Conservation (phyloP, 225 moss, liverwort and hornwort genomes). For the Takakia lepidozioides region DNA sequence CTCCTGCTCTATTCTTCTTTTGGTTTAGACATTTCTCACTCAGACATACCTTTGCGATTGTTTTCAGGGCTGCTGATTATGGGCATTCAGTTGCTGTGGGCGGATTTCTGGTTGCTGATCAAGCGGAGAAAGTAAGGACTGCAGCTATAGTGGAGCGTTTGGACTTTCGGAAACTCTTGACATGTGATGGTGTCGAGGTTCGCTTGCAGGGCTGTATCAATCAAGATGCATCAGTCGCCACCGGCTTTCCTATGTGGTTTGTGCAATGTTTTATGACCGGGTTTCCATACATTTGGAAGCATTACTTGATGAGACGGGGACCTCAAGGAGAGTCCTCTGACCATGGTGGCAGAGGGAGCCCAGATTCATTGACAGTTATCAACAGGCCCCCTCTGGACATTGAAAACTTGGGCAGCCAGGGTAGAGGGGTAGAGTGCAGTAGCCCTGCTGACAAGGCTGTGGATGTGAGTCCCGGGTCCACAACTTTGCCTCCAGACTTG, state of each 20-base stretch:
- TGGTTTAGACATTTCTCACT: too few relatives aligned
- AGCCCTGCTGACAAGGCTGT: too few relatives aligned
- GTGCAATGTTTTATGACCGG: slow-evolving; percentile 44
- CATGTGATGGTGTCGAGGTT: slow-evolving; percentile 53
- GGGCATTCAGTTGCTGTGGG: slow-evolving; percentile 49
- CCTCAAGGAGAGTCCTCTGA: slow-evolving; percentile 27
- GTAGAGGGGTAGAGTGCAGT: too few relatives aligned
- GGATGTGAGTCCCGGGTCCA: too few relatives aligned
- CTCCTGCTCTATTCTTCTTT: too few relatives aligned
- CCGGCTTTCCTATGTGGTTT: slow-evolving; percentile 44
- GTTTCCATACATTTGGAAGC: slow-evolving; percentile 62
- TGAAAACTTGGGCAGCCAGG: too few relatives aligned
- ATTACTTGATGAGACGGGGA: slow-evolving; percentile 12
- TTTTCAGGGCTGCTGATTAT: slow-evolving; percentile 22
- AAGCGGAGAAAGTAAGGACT: slow-evolving; percentile 54
- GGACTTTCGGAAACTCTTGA: slow-evolving; percentile 44
- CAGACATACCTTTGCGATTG: too few relatives aligned
- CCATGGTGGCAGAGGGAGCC: slow-evolving; percentile 35
- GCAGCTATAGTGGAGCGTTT: slow-evolving; percentile 33
- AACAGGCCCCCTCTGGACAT: too few relatives aligned
- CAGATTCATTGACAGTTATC: slow-evolving; percentile 7
- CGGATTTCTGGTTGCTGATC: slow-evolving; percentile 26
- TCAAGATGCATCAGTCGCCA: slow-evolving; percentile 37
- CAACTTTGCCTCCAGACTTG: too few relatives aligned
- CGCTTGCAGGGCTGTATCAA: slow-evolving; percentile 36